These are phyloP conservation scores for Nemania diffusa DNA, from an alignment of 2,329 filamentous ascomycete species.

Conservation along the genomic window DNA sequence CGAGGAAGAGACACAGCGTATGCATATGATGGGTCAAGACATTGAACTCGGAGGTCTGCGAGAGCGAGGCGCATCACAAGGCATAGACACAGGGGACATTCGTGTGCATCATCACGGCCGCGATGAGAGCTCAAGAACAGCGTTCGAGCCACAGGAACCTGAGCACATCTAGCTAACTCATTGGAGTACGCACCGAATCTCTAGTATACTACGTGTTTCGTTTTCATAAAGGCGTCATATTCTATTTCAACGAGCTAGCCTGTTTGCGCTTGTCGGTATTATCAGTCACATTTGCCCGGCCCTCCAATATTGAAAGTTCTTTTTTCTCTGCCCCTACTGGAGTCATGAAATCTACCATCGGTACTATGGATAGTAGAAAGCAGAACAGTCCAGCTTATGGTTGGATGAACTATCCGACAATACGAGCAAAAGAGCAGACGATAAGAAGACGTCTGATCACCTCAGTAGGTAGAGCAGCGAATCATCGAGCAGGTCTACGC, in stretches of 20 bases:
- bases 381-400: too few species aligned
- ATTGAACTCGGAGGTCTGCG: constrained; percentile 47
- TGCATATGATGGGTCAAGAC: constrained; percentile 39
- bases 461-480: too few species aligned
- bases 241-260: neutral
- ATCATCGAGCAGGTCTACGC: neutral
- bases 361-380: neutral
- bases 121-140: constrained; percentile 29
- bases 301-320: neutral
- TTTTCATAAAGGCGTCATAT: neutral
- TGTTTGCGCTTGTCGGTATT: neutral
- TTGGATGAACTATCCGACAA: neutral
- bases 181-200: neutral
- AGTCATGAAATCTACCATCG: neutral
- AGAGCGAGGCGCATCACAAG: constrained; percentile 34
- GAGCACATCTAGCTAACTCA: constrained; percentile 15
- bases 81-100: constrained; percentile 22
- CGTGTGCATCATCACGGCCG: constrained; percentile 18
- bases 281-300: neutral
- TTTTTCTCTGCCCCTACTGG: neutral
- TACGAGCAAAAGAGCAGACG: neutral
- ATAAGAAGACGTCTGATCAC: too few species aligned
- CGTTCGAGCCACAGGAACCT: constrained; percentile 17
- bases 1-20: constrained; percentile 32
- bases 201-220: neutral